phyloP scores from a whole-genome alignment of 106 monocot species.

The Gastrodia elata region DNA sequence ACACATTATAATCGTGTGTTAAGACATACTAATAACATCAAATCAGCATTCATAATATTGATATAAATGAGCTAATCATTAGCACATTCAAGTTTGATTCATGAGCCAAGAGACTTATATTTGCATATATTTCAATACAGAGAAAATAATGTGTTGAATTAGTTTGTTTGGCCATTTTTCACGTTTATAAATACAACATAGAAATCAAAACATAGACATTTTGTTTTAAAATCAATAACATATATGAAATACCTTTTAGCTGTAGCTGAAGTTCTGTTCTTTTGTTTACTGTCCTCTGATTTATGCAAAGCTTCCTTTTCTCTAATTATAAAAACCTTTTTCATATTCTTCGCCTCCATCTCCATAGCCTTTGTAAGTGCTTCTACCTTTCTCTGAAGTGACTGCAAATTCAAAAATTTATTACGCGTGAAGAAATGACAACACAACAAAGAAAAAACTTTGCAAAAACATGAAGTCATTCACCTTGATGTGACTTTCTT shows the following conservation, averaged over 20 bases:
- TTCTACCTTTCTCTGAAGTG: constrained; percentile 26
- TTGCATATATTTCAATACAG: too few relatives aligned
- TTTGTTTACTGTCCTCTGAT: constrained; percentile 16
- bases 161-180: too few relatives aligned
- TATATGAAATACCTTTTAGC: constrained; percentile 12
- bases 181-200: background rate
- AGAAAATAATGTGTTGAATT: too few relatives aligned
- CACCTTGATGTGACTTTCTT: constrained; percentile 41
- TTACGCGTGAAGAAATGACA: background rate
- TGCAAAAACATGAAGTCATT: background rate
- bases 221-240: too few relatives aligned
- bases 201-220: too few relatives aligned
- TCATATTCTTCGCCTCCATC: constrained; percentile 27
- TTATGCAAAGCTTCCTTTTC: constrained; percentile 23
- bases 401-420: constrained; percentile 11
- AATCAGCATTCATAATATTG: background rate
- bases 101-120: too few relatives aligned
- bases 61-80: too few relatives aligned
- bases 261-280: constrained; percentile 4
- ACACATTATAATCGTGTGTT: background rate
- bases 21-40: background rate
- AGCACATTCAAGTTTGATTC: too few relatives aligned
- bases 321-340: constrained; percentile 17
- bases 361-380: constrained; percentile 25
- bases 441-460: too few relatives aligned